Evolutionary conservation across 441 rosid genomes (phyloP).

Genomic region (Corymbia citriodora): DNA sequence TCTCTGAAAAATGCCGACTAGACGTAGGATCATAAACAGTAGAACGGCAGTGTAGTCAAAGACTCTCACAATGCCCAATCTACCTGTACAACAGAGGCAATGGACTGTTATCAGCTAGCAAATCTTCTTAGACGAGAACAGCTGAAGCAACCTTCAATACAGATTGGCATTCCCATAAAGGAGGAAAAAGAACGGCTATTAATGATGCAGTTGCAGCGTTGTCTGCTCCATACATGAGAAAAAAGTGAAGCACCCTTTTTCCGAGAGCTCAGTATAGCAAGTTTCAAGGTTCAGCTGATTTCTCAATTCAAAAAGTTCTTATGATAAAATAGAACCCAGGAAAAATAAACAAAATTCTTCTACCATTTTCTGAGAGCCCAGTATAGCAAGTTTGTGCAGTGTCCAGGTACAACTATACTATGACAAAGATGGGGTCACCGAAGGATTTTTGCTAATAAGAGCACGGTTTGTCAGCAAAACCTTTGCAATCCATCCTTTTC

Average conservation of each 20-base stretch:
- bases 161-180: not conserved
- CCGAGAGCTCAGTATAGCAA: no score
- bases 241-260: not conserved
- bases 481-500: not conserved
- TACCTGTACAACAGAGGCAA: constrained; percentile 30
- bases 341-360: not conserved
- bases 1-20: constrained; percentile 49
- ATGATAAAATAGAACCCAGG: not conserved
- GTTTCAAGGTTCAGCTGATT: not conserved
- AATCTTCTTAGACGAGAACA: not conserved
- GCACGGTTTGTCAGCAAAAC: not conserved
- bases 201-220: not conserved
- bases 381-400: not conserved
- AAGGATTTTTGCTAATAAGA: not conserved
- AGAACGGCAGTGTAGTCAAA: constrained; percentile 55
- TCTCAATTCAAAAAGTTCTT: not conserved
- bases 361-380: not conserved
- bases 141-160: not conserved
- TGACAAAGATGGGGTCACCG: not conserved
- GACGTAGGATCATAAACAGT: constrained; percentile 49
- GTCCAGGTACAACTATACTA: not conserved
- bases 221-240: not conserved
- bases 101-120: not conserved
- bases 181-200: not conserved
- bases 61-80: constrained; percentile 41